A percentile compares a stretch with the other conserved stretches of the same genome.
Evolutionary conservation across 2,329 filamentous ascomycete species (phyloP).

Genomic region (Didymellaceae sp.): DNA sequence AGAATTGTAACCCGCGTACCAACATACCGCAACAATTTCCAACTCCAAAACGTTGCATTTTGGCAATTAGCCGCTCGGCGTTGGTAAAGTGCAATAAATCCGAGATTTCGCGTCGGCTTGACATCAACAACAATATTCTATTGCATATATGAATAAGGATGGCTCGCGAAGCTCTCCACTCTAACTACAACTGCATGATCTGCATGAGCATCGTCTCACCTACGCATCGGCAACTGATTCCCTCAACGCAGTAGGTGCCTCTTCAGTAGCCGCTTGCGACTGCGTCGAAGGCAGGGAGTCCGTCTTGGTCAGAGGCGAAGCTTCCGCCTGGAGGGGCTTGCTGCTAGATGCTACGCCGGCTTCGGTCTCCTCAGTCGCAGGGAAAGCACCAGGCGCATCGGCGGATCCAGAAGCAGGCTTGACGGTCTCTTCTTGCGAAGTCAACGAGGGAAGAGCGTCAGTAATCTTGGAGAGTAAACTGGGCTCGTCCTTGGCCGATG

Average conservation of each 20-base stretch:
- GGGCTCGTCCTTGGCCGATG: conserved; percentile 7
- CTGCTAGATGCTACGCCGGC: neutral
- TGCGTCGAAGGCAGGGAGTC: conserved; percentile 8
- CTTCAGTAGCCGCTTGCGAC: conserved; percentile 11
- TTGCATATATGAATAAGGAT: neutral
- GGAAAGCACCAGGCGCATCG: conserved; percentile 32
- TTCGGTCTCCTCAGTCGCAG: conserved; percentile 13
- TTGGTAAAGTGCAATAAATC: no score
- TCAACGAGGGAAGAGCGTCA: conserved; percentile 12
- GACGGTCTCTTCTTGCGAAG: conserved; percentile 6
- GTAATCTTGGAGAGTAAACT: conserved; percentile 8
- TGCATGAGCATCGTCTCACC: neutral
- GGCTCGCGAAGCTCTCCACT: neutral
- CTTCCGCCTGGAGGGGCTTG: conserved; percentile 1
- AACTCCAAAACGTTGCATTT: no score
- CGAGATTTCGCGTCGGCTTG: no score
- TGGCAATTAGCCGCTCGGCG: no score
- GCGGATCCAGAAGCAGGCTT: conserved; percentile 21
- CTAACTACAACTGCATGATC: neutral
- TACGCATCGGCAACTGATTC: conserved; percentile 10
- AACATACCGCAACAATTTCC: no score
- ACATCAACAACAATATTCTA: no score
- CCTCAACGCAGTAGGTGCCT: conserved; percentile 6
- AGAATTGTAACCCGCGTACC: no score
- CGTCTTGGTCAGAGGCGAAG: neutral